These are phyloP conservation scores for Tolypocladium pustulatum DNA, from an alignment of 2,329 filamentous ascomycete species.

Conservation along the genomic window DNA sequence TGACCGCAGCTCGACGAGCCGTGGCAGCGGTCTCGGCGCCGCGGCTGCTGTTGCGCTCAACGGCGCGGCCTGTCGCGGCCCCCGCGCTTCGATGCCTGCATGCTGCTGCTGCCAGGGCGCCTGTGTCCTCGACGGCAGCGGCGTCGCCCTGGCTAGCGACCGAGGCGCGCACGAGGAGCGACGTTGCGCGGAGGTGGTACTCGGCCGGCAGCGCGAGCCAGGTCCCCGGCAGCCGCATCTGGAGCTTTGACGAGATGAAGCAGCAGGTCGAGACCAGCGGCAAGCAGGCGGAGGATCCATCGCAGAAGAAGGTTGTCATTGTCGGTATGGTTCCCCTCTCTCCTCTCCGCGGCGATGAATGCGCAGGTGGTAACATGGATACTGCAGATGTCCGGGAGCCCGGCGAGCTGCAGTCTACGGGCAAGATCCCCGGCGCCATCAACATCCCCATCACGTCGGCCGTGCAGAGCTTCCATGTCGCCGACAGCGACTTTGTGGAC, in stretches of 20 bases:
- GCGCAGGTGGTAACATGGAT: neutral
- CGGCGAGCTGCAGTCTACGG: slow-evolving; percentile 49
- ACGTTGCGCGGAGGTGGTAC: slow-evolving; percentile 10
- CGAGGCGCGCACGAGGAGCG: neutral
- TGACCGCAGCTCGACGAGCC: neutral
- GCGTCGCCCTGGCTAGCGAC: neutral
- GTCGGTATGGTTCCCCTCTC: slow-evolving; percentile 27
- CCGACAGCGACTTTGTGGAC: slow-evolving; percentile 70
- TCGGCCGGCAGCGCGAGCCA: slow-evolving; percentile 8
- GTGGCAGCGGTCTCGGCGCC: neutral
- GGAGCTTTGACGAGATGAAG: slow-evolving; percentile 39
- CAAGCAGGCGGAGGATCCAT: neutral
- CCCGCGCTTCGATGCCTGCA: neutral
- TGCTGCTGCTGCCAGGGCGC: neutral
- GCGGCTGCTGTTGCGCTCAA: neutral
- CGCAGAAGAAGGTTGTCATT: slow-evolving; percentile 25
- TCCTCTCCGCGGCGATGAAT: too few relatives aligned
- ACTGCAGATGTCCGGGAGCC: slow-evolving; percentile 61
- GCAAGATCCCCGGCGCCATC: slow-evolving; percentile 68
- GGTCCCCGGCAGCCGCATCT: slow-evolving; percentile 22
- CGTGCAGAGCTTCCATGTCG: slow-evolving; percentile 70
- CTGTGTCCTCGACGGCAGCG: neutral
- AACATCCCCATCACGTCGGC: slow-evolving; percentile 72
- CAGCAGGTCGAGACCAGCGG: slow-evolving; percentile 16
- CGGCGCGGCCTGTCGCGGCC: neutral